Percentiles rank a stretch among this genome's conserved stretches.
Conservation (phyloP, 2,329 filamentous ascomycete genomes). For the Metarhizium album region DNA sequence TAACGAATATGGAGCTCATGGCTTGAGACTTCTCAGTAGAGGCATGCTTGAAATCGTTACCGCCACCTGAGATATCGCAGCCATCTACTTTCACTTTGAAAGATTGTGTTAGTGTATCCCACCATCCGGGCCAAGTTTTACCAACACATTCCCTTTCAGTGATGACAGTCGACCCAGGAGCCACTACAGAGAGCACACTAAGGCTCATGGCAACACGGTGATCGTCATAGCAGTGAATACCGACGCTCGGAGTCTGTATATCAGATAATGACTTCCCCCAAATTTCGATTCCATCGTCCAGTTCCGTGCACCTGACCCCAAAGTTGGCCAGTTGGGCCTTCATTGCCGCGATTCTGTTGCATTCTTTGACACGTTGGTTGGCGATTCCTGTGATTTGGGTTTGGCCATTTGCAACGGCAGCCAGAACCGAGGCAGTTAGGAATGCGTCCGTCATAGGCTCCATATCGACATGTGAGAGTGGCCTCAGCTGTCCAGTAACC, state of each 20-base stretch:
- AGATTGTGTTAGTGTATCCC: slow-evolving; percentile 72
- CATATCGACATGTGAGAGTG: slow-evolving; percentile 84
- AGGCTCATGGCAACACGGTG: slow-evolving; percentile 99
- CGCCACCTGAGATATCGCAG: slow-evolving; percentile 39
- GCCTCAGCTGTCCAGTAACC: slow-evolving; percentile 58
- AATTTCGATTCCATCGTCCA: slow-evolving; percentile 87
- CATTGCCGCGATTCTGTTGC: slow-evolving; percentile 94
- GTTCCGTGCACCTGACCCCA: slow-evolving; percentile 72
- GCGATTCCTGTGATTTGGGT: slow-evolving; percentile 91
- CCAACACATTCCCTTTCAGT: slow-evolving; percentile 86
- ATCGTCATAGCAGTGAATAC: slow-evolving; percentile 90
- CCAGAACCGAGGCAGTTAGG: slow-evolving; percentile 85
- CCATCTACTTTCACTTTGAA: slow-evolving; percentile 74
- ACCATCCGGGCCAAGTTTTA: slow-evolving; percentile 99
- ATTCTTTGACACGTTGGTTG: slow-evolving; percentile 96
- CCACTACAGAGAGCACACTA: slow-evolving; percentile 69
- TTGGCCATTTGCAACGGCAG: slow-evolving; percentile 72
- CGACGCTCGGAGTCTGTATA: slow-evolving; percentile 45
- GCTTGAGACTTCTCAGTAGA: slow-evolving; percentile 7
- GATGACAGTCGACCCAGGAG: slow-evolving; percentile 63
- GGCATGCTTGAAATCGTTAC: slow-evolving; percentile 8
- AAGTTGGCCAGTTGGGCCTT: slow-evolving; percentile 90
- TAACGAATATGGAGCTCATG: slow-evolving; percentile 73
- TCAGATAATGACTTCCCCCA: slow-evolving; percentile 38
- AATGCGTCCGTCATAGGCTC: slow-evolving; percentile 99